A percentile compares a stretch with the other conserved stretches of the same genome.
phyloP scores from a whole-genome alignment of 192 early-diverging fungal species.

The Coemansia sp. region DNA sequence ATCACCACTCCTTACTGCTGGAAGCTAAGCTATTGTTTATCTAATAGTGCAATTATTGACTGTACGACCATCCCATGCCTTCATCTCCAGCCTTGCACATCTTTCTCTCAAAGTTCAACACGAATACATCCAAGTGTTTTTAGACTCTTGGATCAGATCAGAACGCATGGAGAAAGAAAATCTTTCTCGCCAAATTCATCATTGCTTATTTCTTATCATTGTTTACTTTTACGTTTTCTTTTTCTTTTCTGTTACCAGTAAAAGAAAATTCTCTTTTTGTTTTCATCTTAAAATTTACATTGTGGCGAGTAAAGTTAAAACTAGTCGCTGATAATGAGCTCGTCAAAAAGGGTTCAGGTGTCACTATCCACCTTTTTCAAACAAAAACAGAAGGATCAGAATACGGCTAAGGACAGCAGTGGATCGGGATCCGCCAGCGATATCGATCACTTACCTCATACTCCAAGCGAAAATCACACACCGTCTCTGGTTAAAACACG shows the following conservation, averaged over 20 bases:
- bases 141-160: too few species aligned
- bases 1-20: too few species aligned
- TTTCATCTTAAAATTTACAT: too few species aligned
- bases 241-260: background rate
- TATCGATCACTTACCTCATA: background rate
- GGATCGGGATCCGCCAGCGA: background rate
- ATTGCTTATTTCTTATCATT: background rate
- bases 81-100: too few species aligned
- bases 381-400: constrained; percentile 9
- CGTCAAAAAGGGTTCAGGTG: constrained; percentile 32
- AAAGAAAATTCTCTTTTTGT: too few species aligned
- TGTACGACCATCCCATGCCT: too few species aligned
- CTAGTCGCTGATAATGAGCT: constrained; percentile 21
- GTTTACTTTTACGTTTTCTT: background rate
- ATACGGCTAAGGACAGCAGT: background rate
- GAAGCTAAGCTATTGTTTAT: too few species aligned
- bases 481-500: background rate
- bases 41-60: too few species aligned
- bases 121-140: too few species aligned
- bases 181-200: too few species aligned
- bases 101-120: too few species aligned
- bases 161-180: too few species aligned
- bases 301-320: background rate
- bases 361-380: constrained; percentile 53
- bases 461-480: background rate